These are phyloP conservation scores for Gracilaria caudata DNA, from an alignment of 23 red algal species.

Conservation along the genomic window DNA sequence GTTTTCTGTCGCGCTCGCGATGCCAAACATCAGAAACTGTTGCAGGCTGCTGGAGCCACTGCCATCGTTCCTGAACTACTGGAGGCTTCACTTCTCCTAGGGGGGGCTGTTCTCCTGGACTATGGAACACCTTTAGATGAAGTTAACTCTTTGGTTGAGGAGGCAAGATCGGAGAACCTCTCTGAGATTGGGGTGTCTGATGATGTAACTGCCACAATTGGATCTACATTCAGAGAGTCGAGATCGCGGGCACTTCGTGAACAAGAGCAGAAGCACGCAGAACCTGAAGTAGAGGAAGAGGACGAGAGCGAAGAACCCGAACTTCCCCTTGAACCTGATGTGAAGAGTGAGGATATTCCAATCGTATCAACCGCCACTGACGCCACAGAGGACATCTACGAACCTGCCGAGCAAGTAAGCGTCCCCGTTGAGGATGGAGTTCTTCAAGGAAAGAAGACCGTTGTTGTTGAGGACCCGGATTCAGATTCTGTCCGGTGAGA, in stretches of 20 bases:
- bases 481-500: conserved; percentile 46
- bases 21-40: conserved; percentile 84
- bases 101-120: conserved; percentile 87
- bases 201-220: conserved; percentile 30
- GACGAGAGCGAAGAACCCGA: conserved; percentile 36
- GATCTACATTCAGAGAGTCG: conserved; percentile 47
- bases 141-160: conserved; percentile 86
- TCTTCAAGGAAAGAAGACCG: conserved; percentile 1
- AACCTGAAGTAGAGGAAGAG: neutral
- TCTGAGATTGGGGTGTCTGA: conserved; percentile 77
- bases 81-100: conserved; percentile 89
- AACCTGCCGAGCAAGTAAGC: conserved; percentile 31
- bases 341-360: conserved; percentile 21
- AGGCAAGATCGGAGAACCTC: conserved; percentile 75
- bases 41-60: conserved; percentile 89
- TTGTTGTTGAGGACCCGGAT: conserved; percentile 31
- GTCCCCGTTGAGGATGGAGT: conserved; percentile 12
- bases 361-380: neutral
- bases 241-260: neutral
- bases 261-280: neutral
- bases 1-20: conserved; percentile 93
- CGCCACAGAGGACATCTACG: conserved; percentile 54
- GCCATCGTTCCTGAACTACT: conserved; percentile 98
- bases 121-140: conserved; percentile 93
- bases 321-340: conserved; percentile 4